Percentiles rank a stretch among this genome's conserved stretches.
phyloP scores from a whole-genome alignment of 192 early-diverging fungal genomes.

The Coemansia sp. region DNA sequence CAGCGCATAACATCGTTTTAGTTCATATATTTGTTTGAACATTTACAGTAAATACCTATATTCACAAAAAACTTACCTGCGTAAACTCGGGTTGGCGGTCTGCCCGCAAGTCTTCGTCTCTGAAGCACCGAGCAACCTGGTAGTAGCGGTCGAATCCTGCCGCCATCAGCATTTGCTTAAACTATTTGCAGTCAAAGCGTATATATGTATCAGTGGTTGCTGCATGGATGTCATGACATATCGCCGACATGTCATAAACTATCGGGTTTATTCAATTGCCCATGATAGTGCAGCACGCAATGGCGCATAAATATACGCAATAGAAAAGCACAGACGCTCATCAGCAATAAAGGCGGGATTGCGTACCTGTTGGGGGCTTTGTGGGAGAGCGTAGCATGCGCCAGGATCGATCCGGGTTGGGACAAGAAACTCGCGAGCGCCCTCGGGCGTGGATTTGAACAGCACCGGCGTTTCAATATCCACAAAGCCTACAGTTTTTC shows the following conservation, averaged over 20 bases:
- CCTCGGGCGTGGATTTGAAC: slow-evolving; percentile 92
- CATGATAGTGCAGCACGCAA: too few species aligned
- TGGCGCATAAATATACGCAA: too few species aligned
- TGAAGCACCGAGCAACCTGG: slow-evolving; percentile 89
- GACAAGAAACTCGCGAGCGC: slow-evolving; percentile 91
- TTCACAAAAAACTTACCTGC: slow-evolving; percentile 58
- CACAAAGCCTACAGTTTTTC: slow-evolving; percentile 61
- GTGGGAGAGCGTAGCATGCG: slow-evolving; percentile 82
- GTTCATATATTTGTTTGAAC: neutral
- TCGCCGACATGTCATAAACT: too few species aligned
- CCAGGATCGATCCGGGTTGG: slow-evolving; percentile 72
- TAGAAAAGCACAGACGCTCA: too few species aligned
- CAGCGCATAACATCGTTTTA: neutral
- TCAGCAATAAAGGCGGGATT: neutral
- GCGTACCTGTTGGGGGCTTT: slow-evolving; percentile 82
- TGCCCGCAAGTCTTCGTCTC: slow-evolving; percentile 83
- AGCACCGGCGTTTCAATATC: slow-evolving; percentile 93
- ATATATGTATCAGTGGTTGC: neutral
- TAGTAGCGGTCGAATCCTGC: slow-evolving; percentile 88
- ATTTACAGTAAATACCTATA: neutral
- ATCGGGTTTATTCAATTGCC: too few species aligned
- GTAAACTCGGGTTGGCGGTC: slow-evolving; percentile 96
- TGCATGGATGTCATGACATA: too few species aligned
- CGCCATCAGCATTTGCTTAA: slow-evolving; percentile 92
- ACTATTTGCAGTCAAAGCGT: slow-evolving; percentile 54